Evolutionary conservation across 805 yeast genomes (phyloP), one percentile per base, ranked within the genome.

Genomic region (Cyberlindnera xishuangbannaensis): DNA sequence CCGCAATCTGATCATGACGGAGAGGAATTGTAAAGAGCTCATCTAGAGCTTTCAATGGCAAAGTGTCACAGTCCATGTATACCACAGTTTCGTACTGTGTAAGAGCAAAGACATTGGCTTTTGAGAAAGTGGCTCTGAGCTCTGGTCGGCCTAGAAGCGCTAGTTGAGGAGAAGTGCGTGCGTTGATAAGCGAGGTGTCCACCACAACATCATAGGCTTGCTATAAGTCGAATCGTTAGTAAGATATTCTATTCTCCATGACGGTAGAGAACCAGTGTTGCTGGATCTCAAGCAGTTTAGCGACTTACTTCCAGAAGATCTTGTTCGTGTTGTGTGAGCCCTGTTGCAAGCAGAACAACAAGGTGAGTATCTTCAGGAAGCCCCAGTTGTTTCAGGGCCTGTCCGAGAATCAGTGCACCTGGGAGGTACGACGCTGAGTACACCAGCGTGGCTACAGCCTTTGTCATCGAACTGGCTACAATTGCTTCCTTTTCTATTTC

Each of bases 11-110:
- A 9, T 43, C 36, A 5, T 48, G 27, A 2, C 50, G 19, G 6
- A 44, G 43, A 12, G 48, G 35, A 6, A 40, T 18, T 3, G 27
- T 36, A 21, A 61, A 50, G 6, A 43, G 19, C 4, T 31, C 28
- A 16, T 22, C 26, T 1, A 64, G 35, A 9, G 58, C 53, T 24
- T 59, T 46, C 20, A 63, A 26, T 4, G 78, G 78, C 25, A 77
- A 52, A 4, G 83, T 65, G 54, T 82, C 92, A 3, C 76, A 64
- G 55, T 82, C 92, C 36, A 82, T 50, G 50, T 78, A 82, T 13
- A 79, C 51, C 1, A 81, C 53, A 32, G 61, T 65, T 10, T 69
- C 71, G 47, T 47, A 65, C 27, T 58, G 55, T 9, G 51, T 47
- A 33, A 72, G 56, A 21, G 61, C 57, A 72, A 79, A 76, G 20